A percentile compares a stretch with the other conserved stretches of the same genome.
phyloP scores from a whole-genome alignment of 495 filamentous ascomycete species.

The Staphylotrichum tortipilum region DNA sequence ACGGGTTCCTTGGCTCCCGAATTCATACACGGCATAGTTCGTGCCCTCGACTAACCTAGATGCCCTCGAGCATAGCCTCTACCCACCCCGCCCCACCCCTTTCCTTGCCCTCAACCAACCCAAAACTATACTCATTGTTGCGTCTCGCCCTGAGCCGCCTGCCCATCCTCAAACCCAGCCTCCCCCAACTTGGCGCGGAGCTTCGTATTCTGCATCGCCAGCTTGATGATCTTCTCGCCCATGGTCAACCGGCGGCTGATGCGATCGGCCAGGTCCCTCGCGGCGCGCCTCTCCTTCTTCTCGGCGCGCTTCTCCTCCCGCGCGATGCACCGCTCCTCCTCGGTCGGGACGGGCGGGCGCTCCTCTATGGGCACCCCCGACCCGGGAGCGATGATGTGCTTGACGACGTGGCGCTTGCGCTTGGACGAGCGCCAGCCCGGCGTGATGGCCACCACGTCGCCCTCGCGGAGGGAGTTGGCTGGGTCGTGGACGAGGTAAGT shows the following conservation, averaged over 20 bases:
- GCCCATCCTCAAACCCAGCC: not conserved
- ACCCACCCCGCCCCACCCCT: not conserved
- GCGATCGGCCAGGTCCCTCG: conserved; percentile 4
- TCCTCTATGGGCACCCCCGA: conserved; percentile 54
- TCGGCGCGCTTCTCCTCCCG: conserved; percentile 38
- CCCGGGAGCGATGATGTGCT: conserved; percentile 60
- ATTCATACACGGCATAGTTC: conserved; percentile 3
- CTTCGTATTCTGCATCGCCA: conserved; percentile 10
- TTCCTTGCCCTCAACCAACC: not conserved
- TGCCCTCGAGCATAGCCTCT: not conserved
- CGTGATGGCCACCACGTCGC: conserved; percentile 73
- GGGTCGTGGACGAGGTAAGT: conserved; percentile 67
- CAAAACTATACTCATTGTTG: not conserved
- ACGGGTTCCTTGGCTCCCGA: not conserved
- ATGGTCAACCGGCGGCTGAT: conserved; percentile 7
- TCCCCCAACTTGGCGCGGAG: conserved; percentile 6
- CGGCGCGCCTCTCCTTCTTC: conserved; percentile 43
- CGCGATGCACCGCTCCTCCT: conserved; percentile 50
- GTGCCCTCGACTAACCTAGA: too few relatives aligned
- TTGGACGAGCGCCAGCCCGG: conserved; percentile 56
- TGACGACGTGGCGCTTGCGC: conserved; percentile 66
- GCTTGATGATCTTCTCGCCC: conserved; percentile 8
- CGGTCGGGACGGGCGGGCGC: conserved; percentile 54
- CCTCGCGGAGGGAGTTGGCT: conserved; percentile 57
- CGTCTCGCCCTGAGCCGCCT: not conserved